Base-by-base conservation (phyloP, 1,284 basidiomycete species). In the Puccinia hordei region DNA sequence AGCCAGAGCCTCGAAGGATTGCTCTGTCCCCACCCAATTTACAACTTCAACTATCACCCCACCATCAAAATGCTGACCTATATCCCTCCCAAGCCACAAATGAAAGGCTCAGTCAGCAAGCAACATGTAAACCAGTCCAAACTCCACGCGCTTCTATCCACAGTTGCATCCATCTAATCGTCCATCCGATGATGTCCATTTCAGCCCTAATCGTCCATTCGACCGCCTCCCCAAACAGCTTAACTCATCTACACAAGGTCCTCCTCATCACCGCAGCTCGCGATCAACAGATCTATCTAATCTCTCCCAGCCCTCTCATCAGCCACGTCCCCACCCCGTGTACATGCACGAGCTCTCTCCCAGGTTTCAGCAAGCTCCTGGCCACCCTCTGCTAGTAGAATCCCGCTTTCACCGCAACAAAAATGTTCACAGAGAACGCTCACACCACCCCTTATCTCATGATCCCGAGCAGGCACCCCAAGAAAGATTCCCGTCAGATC, bases 1-100 rank as follows among this genome's bases (percentile, higher is more conserved):
- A 79, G 35, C 77, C 77, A 49, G 68, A 79, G 59, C 77, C 77
- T 35, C 66, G 66, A 17, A 55, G 77, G 27, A 41, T 72, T 9
- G n/a, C 73, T 17, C 22, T 61, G 10, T 22, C 73, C 41, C 46
- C 73, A 30, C 71, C 71, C 22, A 38, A 63, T 33, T 24, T 72
- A 24, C 69, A 72, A 61, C 44, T 49, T 8, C 73, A 59, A 38
- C 13, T 35, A 10, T 74, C 73, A 22, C 57, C 73, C 24, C 41
- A n/a, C n/a, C 49, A 63, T 61, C 73, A 74, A 61, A 41, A 59
- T 35, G 17, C 53, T 44, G 73, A 74, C 13, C 35, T 57, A 35
- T 61, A 57, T 53, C 35, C 73, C 55, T 44, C 73, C 35, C 38
- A 57, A 53, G 12, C 55, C 35, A n/a, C n/a, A 41, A 13, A 38